A percentile compares a stretch with the other conserved stretches of the same genome.
phyloP scores from a whole-genome alignment of 345 rosid species.

The Citrus glauca region DNA sequence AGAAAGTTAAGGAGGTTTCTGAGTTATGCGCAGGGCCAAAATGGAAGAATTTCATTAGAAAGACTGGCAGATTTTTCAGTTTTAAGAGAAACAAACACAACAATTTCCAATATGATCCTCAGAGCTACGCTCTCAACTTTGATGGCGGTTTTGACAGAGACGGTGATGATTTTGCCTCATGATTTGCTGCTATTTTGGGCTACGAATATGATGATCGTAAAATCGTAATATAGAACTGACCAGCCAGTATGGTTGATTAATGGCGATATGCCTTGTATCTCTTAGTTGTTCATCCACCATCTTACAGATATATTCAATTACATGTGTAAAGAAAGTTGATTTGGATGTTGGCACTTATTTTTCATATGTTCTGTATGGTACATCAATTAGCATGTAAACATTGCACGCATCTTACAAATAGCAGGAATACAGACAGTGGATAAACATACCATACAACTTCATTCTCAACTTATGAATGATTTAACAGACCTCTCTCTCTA shows the following conservation, averaged over 20 bases:
- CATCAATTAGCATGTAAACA: neutral
- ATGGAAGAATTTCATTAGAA: slow-evolving; percentile 53
- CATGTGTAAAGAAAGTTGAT: neutral
- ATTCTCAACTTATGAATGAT: neutral
- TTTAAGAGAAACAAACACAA: slow-evolving; percentile 18
- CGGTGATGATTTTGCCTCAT: slow-evolving; percentile 24
- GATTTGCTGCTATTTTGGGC: slow-evolving; percentile 19
- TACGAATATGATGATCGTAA: neutral
- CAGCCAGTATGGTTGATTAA: neutral
- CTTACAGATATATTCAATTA: neutral
- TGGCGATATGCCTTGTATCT: neutral
- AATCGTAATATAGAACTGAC: too few species aligned
- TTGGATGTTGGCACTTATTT: neutral
- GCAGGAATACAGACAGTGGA: neutral
- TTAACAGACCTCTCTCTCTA: neutral
- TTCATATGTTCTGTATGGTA: neutral
- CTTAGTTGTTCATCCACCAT: neutral
- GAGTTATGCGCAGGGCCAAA: slow-evolving; percentile 53
- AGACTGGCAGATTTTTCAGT: slow-evolving; percentile 27
- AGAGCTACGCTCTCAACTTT: slow-evolving; percentile 61
- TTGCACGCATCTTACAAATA: neutral
- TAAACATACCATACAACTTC: neutral
- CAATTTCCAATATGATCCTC: slow-evolving; percentile 42
- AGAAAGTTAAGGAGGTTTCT: slow-evolving; percentile 37
- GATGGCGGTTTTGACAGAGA: slow-evolving; percentile 33